phyloP scores from a whole-genome alignment of 495 filamentous ascomycete genomes.

The Penicillium odoratum region DNA sequence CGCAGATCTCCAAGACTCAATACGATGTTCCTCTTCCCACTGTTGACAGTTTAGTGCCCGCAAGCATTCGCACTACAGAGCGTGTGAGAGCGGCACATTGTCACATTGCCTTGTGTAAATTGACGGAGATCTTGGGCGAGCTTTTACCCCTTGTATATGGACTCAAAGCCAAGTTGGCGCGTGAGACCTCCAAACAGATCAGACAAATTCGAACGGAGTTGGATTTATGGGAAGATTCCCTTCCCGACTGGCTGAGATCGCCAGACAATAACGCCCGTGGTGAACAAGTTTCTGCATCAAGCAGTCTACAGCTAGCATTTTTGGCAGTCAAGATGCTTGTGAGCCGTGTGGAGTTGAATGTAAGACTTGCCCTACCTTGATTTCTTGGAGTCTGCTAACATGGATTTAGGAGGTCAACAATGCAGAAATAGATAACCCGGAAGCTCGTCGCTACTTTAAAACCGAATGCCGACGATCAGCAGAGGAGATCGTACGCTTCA shows the following conservation, averaged over 20 bases:
- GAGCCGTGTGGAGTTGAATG: conserved; percentile 51
- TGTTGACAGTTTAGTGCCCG: conserved; percentile 39
- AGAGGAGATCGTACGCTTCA: conserved; percentile 55
- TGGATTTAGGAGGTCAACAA: conserved; percentile 43
- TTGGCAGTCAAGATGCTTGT: conserved; percentile 55
- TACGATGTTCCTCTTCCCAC: conserved; percentile 57
- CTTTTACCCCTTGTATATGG: conserved; percentile 53
- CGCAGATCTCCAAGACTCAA: conserved; percentile 49
- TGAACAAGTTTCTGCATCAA: conserved; percentile 41
- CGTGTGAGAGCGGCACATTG: conserved; percentile 48
- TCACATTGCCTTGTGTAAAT: conserved; percentile 51
- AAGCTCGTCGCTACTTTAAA: conserved; percentile 50
- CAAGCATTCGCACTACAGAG: conserved; percentile 36
- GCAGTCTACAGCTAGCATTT: conserved; percentile 52
- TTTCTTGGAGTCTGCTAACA: conserved; percentile 2
- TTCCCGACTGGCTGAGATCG: conserved; percentile 43
- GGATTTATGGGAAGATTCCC: conserved; percentile 48
- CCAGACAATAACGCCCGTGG: conserved; percentile 29
- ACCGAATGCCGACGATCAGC: conserved; percentile 50
- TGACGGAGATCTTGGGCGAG: conserved; percentile 55
- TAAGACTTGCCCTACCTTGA: conserved; percentile 19
- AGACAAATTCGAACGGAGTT: conserved; percentile 46
- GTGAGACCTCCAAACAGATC: conserved; percentile 44
- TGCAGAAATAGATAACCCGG: conserved; percentile 42
- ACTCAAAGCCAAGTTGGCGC: conserved; percentile 39